These are phyloP conservation scores for Yamadazyma pseudoaaseri DNA, from an alignment of 1,139 yeast species.

Conservation along the genomic window DNA sequence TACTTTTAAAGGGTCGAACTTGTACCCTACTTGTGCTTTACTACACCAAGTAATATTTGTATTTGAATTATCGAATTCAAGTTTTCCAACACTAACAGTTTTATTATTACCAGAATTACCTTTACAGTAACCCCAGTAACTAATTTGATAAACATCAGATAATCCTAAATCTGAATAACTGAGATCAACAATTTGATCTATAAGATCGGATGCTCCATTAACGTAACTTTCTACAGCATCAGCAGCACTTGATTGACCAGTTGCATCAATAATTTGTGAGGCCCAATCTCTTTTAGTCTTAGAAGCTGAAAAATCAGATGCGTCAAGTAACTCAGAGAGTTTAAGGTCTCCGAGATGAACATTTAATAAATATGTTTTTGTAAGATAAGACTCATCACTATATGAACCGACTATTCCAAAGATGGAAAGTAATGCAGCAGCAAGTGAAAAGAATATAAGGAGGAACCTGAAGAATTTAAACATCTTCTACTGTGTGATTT, in stretches of 20 bases:
- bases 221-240: slow-evolving; percentile 7
- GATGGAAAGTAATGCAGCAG: slow-evolving; percentile 31
- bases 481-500: slow-evolving; percentile 15
- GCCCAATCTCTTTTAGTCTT: slow-evolving; percentile 15
- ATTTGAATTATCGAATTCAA: slow-evolving; percentile 28
- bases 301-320: slow-evolving; percentile 8
- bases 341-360: slow-evolving; percentile 36
- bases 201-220: slow-evolving; percentile 12
- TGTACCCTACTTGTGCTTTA: slow-evolving; percentile 43
- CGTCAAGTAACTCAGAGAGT: slow-evolving; percentile 28
- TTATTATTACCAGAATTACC: slow-evolving; percentile 30
- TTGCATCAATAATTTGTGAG: slow-evolving; percentile 14
- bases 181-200: slow-evolving; percentile 15
- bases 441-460: slow-evolving; percentile 35
- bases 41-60: slow-evolving; percentile 57
- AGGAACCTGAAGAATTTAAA: slow-evolving; percentile 36
- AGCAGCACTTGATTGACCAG: slow-evolving; percentile 12
- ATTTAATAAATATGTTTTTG: slow-evolving; percentile 36
- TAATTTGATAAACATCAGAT: slow-evolving; percentile 59
- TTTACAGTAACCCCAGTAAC: slow-evolving; percentile 75
- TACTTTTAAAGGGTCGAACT: slow-evolving; percentile 53
- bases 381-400: slow-evolving; percentile 32
- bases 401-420: slow-evolving; percentile 47
- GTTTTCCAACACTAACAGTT: slow-evolving; percentile 7
- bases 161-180: slow-evolving; percentile 45